Conservation (phyloP, 164 flowering plant species). For the Buxus sempervirens region DNA sequence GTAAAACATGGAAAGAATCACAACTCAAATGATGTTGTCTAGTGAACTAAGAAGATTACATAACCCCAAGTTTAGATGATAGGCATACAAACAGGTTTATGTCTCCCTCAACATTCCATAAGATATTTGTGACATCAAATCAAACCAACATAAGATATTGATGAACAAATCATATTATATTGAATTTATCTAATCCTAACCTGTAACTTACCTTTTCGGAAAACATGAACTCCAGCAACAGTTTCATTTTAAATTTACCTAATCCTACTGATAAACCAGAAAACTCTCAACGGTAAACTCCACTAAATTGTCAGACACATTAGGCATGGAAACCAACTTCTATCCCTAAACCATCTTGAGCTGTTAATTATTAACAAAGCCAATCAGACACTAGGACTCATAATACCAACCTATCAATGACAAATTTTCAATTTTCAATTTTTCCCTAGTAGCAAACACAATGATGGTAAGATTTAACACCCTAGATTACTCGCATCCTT, state of each 20-base stretch:
- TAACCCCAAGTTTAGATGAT: not conserved
- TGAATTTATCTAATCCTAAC: not conserved
- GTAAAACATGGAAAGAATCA: not conserved
- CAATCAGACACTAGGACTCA: not conserved
- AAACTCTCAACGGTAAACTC: not conserved
- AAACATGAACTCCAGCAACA: too few species aligned
- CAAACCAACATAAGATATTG: not conserved
- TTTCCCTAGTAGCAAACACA: not conserved
- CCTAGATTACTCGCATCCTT: too few species aligned
- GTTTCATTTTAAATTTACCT: too few species aligned
- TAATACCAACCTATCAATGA: not conserved
- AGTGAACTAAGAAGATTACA: not conserved
- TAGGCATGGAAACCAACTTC: not conserved
- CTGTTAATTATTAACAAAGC: not conserved
- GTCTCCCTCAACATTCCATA: not conserved
- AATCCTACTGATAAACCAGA: not conserved
- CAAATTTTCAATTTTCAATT: not conserved
- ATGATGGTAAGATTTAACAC: not conserved
- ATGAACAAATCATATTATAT: not conserved
- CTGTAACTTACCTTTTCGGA: not conserved
- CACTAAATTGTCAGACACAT: not conserved
- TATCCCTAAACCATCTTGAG: not conserved
- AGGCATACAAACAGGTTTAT: not conserved
- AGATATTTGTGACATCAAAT: not conserved
- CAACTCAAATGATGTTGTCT: not conserved